Percentiles rank a stretch among this genome's conserved stretches.
These are phyloP conservation scores for Diaporthe eres DNA, from an alignment of 2,329 filamentous ascomycete species.

Conservation along the genomic window DNA sequence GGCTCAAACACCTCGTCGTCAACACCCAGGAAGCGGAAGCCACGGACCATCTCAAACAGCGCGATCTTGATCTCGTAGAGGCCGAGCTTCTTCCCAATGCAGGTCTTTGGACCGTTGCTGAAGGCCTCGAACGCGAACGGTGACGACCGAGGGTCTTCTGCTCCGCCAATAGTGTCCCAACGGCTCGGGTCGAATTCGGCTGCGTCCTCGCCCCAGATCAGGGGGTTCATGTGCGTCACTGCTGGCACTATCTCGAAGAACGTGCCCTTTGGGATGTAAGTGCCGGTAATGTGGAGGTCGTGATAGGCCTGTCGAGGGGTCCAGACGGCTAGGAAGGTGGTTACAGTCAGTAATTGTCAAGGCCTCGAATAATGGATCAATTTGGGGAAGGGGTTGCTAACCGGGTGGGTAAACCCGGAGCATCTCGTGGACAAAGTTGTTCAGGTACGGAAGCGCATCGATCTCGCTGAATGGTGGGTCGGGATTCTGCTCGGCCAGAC, in stretches of 20 bases:
- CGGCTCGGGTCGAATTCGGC: slow-evolving; percentile 45
- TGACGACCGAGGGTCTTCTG: neutral
- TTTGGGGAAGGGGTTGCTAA: neutral
- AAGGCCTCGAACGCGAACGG: neutral
- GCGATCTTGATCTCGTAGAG: slow-evolving; percentile 55
- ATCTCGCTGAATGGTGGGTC: neutral
- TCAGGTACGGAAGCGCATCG: neutral
- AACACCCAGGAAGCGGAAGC: neutral
- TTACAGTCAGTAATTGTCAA: neutral
- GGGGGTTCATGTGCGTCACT: slow-evolving; percentile 43
- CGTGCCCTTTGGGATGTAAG: neutral
- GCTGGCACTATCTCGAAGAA: slow-evolving; percentile 38
- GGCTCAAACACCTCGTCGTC: neutral
- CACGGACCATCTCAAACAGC: slow-evolving; percentile 50
- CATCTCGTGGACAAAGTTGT: neutral
- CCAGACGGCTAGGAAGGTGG: neutral
- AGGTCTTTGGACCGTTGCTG: slow-evolving; percentile 54
- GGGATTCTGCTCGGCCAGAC: neutral
- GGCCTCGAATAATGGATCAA: neutral
- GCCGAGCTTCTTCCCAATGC: slow-evolving; percentile 55
- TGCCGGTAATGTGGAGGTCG: neutral
- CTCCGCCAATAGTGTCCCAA: slow-evolving; percentile 40
- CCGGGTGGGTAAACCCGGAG: neutral
- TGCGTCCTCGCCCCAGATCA: slow-evolving; percentile 47
- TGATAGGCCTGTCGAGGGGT: neutral